Conservation (phyloP, 768 basidiomycete species). For the Pisolithus marmoratus region DNA sequence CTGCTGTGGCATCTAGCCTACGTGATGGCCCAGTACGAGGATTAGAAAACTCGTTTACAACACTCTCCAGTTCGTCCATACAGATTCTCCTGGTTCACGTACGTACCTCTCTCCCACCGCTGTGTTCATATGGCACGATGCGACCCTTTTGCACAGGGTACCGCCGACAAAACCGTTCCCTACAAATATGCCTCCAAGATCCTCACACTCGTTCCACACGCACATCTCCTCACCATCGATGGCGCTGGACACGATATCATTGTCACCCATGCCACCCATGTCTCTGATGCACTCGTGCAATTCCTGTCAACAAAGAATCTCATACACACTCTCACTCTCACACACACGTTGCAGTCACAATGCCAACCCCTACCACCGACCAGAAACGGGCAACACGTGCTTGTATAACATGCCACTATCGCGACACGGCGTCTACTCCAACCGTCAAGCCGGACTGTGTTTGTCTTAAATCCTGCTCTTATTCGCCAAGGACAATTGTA, state of each 20-base stretch:
- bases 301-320: conserved; percentile 18
- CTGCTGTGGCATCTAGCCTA: conserved; percentile 70
- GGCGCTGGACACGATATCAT: conserved; percentile 28
- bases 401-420: too few species aligned
- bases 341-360: too few species aligned
- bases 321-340: conserved; percentile 4
- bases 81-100: conserved; percentile 64
- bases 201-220: conserved; percentile 22
- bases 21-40: conserved; percentile 70
- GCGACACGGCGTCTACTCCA: too few species aligned
- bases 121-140: neutral
- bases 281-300: conserved; percentile 21
- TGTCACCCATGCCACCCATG: conserved; percentile 27
- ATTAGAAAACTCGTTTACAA: conserved; percentile 46
- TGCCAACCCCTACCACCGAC: too few species aligned
- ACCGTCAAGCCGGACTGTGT: too few species aligned
- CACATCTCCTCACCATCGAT: conserved; percentile 24
- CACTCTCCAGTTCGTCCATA: conserved; percentile 41
- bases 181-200: conserved; percentile 29
- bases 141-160: conserved; percentile 19
- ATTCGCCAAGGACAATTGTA: too few species aligned
- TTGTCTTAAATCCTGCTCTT: too few species aligned
- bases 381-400: too few species aligned
- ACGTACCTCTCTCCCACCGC: conserved; percentile 10
- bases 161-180: conserved; percentile 28